These are phyloP conservation scores for Cercospora brassicicola DNA, from an alignment of 2,329 filamentous ascomycete species.

Conservation along the genomic window DNA sequence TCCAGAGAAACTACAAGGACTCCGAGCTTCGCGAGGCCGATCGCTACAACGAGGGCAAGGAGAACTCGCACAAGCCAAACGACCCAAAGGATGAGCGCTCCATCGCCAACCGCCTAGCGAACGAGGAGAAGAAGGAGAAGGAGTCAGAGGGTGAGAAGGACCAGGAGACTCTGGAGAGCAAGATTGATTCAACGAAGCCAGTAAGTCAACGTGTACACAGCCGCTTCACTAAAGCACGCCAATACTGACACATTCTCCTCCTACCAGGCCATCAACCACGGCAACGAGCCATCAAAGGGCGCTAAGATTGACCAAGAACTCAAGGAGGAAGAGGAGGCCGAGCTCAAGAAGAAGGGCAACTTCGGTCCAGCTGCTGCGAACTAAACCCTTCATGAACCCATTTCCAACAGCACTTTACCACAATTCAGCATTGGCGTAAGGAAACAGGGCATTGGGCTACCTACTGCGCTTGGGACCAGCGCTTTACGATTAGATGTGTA, in stretches of 20 bases:
- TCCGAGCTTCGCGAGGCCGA: slow-evolving; percentile 45
- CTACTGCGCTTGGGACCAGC: neutral
- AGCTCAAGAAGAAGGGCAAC: slow-evolving; percentile 61
- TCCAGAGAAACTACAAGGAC: slow-evolving; percentile 57
- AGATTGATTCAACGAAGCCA: slow-evolving; percentile 61
- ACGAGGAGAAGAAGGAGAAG: slow-evolving; percentile 58
- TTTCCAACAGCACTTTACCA: neutral
- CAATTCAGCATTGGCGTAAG: slow-evolving; percentile 1
- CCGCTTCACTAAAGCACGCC: neutral
- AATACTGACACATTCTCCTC: neutral
- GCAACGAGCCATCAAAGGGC: slow-evolving; percentile 71
- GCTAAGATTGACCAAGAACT: slow-evolving; percentile 71
- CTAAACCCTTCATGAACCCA: slow-evolving; percentile 16
- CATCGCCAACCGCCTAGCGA: slow-evolving; percentile 69
- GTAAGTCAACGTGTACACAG: slow-evolving; percentile 27
- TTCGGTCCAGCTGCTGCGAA: slow-evolving; percentile 35
- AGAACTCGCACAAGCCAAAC: slow-evolving; percentile 65
- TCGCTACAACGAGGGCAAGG: slow-evolving; percentile 70
- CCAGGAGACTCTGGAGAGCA: slow-evolving; percentile 43
- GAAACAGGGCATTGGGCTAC: neutral
- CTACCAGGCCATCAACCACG: slow-evolving; percentile 60
- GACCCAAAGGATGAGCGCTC: slow-evolving; percentile 75
- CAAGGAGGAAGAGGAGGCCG: slow-evolving; percentile 66
- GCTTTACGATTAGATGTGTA: slow-evolving; percentile 13
- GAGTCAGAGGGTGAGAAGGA: slow-evolving; percentile 43